Conservation (phyloP, 129 eudicot species). For the Lactuca saligna region DNA sequence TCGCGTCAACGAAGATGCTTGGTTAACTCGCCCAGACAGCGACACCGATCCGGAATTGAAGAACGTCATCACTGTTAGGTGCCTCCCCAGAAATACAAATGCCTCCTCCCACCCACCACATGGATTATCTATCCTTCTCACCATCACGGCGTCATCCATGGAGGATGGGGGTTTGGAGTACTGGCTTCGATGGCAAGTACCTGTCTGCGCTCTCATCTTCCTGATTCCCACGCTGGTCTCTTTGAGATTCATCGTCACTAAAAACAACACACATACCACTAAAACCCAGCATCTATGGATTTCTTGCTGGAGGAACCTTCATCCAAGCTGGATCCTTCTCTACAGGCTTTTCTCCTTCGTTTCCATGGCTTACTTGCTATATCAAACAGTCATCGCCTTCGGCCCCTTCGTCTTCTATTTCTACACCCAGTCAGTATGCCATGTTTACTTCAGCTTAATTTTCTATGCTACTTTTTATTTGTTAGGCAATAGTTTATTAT, state of each 20-base stretch:
- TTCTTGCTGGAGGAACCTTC: constrained; percentile 68
- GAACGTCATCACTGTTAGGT: neutral
- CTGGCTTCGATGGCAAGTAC: constrained; percentile 83
- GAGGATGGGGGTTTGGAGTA: constrained; percentile 40
- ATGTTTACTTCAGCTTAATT: neutral
- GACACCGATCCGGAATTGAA: neutral
- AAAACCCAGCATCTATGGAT: constrained; percentile 48
- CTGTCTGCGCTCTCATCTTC: constrained; percentile 53
- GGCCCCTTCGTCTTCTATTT: constrained; percentile 66
- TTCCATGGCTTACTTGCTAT: constrained; percentile 60
- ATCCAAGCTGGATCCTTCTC: constrained; percentile 61
- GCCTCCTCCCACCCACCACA: neutral
- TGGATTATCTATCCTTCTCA: neutral
- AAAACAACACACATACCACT: neutral
- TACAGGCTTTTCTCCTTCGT: constrained; percentile 57
- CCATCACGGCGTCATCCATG: neutral
- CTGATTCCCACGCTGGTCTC: constrained; percentile 45
- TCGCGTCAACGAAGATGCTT: neutral
- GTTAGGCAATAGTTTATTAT: neutral
- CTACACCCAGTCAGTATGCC: constrained; percentile 70
- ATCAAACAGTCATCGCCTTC: constrained; percentile 33
- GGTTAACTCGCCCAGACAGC: neutral
- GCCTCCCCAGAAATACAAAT: neutral
- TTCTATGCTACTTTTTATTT: neutral
- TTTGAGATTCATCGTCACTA: constrained; percentile 26